Conservation (phyloP, 78 protist species). For the Tieghemostelium lacteum region DNA sequence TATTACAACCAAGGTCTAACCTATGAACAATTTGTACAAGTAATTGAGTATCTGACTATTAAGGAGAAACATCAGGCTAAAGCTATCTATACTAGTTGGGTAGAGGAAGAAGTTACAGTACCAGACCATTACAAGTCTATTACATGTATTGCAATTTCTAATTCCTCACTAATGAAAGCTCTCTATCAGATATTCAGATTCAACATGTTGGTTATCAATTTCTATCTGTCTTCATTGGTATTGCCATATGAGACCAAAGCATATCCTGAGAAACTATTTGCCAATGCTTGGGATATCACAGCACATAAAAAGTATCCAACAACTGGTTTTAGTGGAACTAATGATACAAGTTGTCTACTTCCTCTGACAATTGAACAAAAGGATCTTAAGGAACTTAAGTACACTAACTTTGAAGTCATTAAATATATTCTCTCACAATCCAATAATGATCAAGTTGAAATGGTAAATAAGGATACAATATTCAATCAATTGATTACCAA, state of each 20-base stretch:
- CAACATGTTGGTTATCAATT: conserved; percentile 13
- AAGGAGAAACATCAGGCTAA: not conserved
- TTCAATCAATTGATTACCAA: not conserved
- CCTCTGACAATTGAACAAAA: conserved; percentile 25
- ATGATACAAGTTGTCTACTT: conserved; percentile 1
- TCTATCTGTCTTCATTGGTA: conserved; percentile 18
- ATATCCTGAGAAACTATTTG: conserved; percentile 10
- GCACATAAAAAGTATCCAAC: not conserved
- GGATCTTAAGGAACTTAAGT: not conserved
- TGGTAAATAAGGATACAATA: not conserved
- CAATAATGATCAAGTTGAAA: not conserved
- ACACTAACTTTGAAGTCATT: conserved; percentile 6
- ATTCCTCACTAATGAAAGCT: not conserved
- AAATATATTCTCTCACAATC: not conserved
- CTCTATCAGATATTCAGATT: not conserved
- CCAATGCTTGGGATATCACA: conserved; percentile 21
- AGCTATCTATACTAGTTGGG: not conserved
- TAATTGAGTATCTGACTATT: not conserved
- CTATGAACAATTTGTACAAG: not conserved
- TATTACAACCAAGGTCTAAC: conserved; percentile 56
- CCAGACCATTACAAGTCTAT: not conserved
- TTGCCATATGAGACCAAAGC: conserved; percentile 8
- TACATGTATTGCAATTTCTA: not conserved
- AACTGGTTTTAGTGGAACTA: conserved; percentile 12
- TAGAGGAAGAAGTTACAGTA: not conserved